These are phyloP conservation scores for Mycena amicta DNA, from an alignment of 768 basidiomycete genomes.

Conservation along the genomic window DNA sequence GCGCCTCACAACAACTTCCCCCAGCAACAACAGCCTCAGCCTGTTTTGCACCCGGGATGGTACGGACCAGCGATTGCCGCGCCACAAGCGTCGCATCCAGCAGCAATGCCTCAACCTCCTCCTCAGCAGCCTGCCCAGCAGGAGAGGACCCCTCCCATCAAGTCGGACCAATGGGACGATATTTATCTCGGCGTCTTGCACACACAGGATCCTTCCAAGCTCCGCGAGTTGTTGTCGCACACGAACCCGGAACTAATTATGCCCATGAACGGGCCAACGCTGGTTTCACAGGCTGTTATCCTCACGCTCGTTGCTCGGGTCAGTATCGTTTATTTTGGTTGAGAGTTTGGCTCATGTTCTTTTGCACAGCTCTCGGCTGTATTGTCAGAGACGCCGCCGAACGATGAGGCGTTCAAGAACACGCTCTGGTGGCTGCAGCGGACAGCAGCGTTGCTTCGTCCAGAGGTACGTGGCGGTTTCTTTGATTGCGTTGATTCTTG, in stretches of 20 bases:
- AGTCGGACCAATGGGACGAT: constrained; percentile 82
- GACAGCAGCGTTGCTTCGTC: constrained; percentile 67
- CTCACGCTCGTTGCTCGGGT: constrained; percentile 83
- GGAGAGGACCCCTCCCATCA: constrained; percentile 57
- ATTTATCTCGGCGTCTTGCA: constrained; percentile 77
- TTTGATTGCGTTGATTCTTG: background rate
- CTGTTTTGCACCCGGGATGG: constrained; percentile 58
- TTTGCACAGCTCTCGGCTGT: constrained; percentile 73
- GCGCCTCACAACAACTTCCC: constrained; percentile 35
- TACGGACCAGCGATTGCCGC: constrained; percentile 69
- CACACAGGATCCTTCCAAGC: constrained; percentile 71
- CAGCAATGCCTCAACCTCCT: constrained; percentile 63
- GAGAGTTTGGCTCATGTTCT: too few species aligned
- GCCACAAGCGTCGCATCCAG: constrained; percentile 81
- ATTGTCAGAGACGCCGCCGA: constrained; percentile 74
- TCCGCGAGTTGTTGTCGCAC: constrained; percentile 71
- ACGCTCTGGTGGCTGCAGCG: constrained; percentile 89
- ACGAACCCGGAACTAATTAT: constrained; percentile 81
- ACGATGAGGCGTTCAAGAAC: constrained; percentile 80
- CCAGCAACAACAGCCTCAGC: constrained; percentile 40
- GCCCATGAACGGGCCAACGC: constrained; percentile 68
- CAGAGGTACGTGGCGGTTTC: constrained; percentile 52
- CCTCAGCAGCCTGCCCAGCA: constrained; percentile 32
- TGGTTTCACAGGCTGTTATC: constrained; percentile 83
- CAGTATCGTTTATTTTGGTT: too few species aligned